Base-by-base conservation (phyloP, 139 green algal genomes). In the Tetraselmis chui region DNA sequence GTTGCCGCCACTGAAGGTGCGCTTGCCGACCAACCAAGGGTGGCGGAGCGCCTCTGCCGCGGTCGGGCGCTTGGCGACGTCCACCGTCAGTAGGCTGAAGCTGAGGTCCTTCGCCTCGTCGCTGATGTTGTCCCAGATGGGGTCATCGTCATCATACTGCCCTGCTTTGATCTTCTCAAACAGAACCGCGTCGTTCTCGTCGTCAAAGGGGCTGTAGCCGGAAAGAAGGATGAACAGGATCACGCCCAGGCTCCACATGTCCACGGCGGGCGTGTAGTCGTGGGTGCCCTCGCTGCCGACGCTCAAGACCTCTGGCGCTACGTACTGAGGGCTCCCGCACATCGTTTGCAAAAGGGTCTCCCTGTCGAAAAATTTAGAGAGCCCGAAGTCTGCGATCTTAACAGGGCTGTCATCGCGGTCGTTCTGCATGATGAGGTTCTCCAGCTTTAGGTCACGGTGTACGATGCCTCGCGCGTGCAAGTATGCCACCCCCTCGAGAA, bases 361-460 rank as follows among this genome's bases (percentile, higher is more conserved):
- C 45, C 45, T 67, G 28, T 81, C 32, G 80, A 96, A 95, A 85
- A 94, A 94, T 84, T 95, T 95, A 82, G 87, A 92, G 22, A 96
- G 85, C 22, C 93, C 93, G 84, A 97, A 97, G 83, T 97, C 93
- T 0, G 91, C 91, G 76, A 95, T 95, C 84, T 95, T 97, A 59
- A 97, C 90, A 2, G 88, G 84, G 0, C 85, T 87, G 31, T 93
- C 88, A 59, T 93, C 85, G 0, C 79, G 79, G 28, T 93, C 85
- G 79, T 92, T 86, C n/a, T 88, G 76, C 87, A 97, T 89, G n/a
- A 97, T 85, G 82, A 97, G 92, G 83, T 97, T 97, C 77, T 97
- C 93, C 59, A 95, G 87, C 87, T 97, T 97, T 22, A 97, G 79
- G 85, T 97, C 93, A 23, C 93, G 86, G 83, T 95, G 92, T 2